Conservation (phyloP, 441 rosid species). For the Corymbia calophylla region DNA sequence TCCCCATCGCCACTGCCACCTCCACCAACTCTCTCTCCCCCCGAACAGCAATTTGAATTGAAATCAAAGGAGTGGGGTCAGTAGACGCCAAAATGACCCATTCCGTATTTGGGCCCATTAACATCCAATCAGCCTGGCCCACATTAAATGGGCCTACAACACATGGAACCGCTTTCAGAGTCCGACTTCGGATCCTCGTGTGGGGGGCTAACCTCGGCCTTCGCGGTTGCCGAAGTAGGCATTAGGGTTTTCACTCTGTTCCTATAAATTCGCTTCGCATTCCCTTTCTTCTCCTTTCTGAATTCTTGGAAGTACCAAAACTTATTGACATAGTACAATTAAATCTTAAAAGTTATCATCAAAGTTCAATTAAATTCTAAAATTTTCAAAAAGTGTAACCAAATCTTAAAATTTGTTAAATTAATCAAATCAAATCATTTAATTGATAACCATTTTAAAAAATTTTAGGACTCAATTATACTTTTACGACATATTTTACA, state of each 20-base stretch:
- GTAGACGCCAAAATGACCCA: background rate
- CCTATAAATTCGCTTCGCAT: background rate
- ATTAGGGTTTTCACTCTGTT: background rate
- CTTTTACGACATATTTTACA: too few relatives aligned
- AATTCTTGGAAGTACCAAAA: too few relatives aligned
- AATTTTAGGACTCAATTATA: too few relatives aligned
- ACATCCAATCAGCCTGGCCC: background rate
- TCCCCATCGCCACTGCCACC: constrained; percentile 56
- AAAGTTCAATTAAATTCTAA: too few relatives aligned
- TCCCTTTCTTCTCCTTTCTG: background rate
- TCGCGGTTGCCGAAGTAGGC: background rate
- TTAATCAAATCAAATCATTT: too few relatives aligned
- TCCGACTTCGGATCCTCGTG: background rate
- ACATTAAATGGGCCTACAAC: background rate
- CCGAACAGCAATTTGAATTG: constrained; percentile 1
- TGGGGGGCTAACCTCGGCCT: background rate
- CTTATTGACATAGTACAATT: too few relatives aligned
- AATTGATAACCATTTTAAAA: too few relatives aligned
- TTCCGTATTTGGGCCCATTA: too few relatives aligned
- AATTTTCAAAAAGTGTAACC: too few relatives aligned
- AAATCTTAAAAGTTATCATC: too few relatives aligned
- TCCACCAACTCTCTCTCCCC: background rate
- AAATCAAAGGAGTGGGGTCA: background rate
- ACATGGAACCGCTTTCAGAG: background rate
- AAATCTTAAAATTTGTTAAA: too few relatives aligned